Percentiles rank a stretch among this genome's conserved stretches.
These are phyloP conservation scores for Coccomyxa sp. DNA, from an alignment of 139 green algal species.

Conservation along the genomic window DNA sequence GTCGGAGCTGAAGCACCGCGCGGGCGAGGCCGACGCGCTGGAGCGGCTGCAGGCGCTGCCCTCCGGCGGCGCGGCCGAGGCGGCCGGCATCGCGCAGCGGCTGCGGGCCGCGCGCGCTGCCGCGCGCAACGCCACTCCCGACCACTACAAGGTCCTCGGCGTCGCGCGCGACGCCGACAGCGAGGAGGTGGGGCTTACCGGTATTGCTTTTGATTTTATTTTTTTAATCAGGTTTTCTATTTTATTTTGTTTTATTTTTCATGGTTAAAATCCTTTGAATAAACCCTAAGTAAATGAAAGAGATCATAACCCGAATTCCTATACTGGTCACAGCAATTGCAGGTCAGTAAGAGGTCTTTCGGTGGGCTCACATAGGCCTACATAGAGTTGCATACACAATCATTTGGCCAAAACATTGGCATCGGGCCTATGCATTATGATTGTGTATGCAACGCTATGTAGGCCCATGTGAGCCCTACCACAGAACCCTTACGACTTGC, in stretches of 20 bases:
- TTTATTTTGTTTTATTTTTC: background rate
- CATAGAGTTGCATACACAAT: no score
- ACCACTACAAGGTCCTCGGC: conserved; percentile 65
- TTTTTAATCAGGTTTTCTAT: background rate
- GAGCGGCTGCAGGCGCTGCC: conserved; percentile 8
- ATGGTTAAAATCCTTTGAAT: background rate
- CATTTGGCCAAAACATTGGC: no score
- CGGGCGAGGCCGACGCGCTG: conserved; percentile 23
- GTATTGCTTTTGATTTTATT: background rate
- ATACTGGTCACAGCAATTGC: background rate
- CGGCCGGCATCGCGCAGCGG: background rate
- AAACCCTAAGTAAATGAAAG: background rate
- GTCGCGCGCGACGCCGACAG: conserved; percentile 24
- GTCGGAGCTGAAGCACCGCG: conserved; percentile 28
- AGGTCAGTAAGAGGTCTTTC: background rate
- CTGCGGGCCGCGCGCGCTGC: background rate
- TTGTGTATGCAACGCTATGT: no score
- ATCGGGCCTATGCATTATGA: no score
- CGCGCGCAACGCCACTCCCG: conserved; percentile 14
- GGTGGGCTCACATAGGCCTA: no score
- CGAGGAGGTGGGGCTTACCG: conserved; percentile 1
- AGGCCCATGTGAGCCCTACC: no score
- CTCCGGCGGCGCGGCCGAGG: background rate
- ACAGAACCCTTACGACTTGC: no score
- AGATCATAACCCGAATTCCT: background rate